Evolutionary conservation across 805 yeast species (phyloP).

Genomic region (Metschnikowia reukaufii): DNA sequence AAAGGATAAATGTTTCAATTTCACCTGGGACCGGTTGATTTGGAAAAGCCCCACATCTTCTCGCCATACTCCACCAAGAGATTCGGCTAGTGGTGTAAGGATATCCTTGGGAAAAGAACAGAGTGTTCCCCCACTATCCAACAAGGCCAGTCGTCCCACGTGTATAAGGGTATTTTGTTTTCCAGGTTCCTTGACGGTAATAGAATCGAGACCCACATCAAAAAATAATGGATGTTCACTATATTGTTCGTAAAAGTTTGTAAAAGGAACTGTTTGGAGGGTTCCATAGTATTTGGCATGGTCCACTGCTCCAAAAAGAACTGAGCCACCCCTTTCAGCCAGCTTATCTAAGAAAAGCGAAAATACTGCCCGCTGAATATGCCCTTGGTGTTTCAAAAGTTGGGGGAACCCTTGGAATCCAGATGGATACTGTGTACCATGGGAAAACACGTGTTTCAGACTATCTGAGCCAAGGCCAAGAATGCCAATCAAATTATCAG

Average conservation of each 20-base stretch:
- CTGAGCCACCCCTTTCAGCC: constrained; percentile 28
- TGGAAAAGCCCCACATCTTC: constrained; percentile 2
- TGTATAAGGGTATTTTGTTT: neutral
- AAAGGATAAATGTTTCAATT: neutral
- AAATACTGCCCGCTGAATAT: constrained; percentile 54
- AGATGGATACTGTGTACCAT: constrained; percentile 40
- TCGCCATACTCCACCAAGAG: constrained; percentile 3
- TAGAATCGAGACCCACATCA: constrained; percentile 45
- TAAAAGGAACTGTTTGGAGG: constrained; percentile 38
- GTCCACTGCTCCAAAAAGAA: constrained; percentile 45
- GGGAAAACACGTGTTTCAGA: constrained; percentile 1
- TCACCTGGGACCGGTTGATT: neutral
- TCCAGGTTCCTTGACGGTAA: neutral
- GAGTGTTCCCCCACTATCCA: constrained; percentile 57
- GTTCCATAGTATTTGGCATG: constrained; percentile 34
- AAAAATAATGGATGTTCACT: constrained; percentile 40
- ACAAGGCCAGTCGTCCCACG: constrained; percentile 7
- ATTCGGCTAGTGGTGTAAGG: constrained; percentile 18
- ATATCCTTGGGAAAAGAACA: constrained; percentile 45
- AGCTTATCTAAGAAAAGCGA: constrained; percentile 57
- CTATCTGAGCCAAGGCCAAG: constrained; percentile 62
- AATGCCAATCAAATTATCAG: constrained; percentile 68
- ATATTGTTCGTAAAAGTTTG: constrained; percentile 31
- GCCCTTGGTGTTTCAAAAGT: constrained; percentile 55
- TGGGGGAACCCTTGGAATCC: constrained; percentile 53